Conservation (phyloP, 2,329 filamentous ascomycete species). For the Cladorrhinum sp. region DNA sequence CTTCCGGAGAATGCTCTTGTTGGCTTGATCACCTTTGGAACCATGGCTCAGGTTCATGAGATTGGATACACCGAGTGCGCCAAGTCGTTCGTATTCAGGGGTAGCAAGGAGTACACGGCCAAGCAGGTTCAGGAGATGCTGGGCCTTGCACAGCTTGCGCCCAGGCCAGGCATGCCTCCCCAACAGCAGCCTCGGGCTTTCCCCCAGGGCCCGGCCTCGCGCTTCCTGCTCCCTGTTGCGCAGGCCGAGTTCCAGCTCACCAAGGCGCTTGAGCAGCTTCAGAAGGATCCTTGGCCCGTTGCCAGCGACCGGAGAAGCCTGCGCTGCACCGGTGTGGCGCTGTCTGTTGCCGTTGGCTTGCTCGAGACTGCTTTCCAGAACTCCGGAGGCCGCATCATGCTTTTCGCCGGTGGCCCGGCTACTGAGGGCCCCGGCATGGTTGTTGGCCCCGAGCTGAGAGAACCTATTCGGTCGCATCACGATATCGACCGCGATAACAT, state of each 20-base stretch:
- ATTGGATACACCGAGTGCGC: conserved; percentile 97
- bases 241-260: conserved; percentile 97
- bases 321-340: conserved; percentile 91
- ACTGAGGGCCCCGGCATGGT: conserved; percentile 97
- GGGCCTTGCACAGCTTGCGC: conserved; percentile 68
- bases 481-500: conserved; percentile 98
- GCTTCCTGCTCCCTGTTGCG: conserved; percentile 90
- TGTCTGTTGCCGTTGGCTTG: conserved; percentile 89
- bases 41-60: conserved; percentile 97
- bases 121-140: conserved; percentile 99
- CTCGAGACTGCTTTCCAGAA: conserved; percentile 96
- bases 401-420: conserved; percentile 90
- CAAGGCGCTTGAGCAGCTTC: conserved; percentile 89
- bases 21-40: conserved; percentile 83
- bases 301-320: conserved; percentile 87
- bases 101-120: conserved; percentile 95
- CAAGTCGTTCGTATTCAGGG: conserved; percentile 97
- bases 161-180: conserved; percentile 72
- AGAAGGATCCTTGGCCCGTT: conserved; percentile 97
- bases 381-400: conserved; percentile 91
- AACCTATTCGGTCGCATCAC: conserved; percentile 96
- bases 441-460: conserved; percentile 89
- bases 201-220: conserved; percentile 75
- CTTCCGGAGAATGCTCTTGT: conserved; percentile 79
- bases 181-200: conserved; percentile 71